Conservation (phyloP, 495 filamentous ascomycete species). For the Chaetomidium leptoderma region DNA sequence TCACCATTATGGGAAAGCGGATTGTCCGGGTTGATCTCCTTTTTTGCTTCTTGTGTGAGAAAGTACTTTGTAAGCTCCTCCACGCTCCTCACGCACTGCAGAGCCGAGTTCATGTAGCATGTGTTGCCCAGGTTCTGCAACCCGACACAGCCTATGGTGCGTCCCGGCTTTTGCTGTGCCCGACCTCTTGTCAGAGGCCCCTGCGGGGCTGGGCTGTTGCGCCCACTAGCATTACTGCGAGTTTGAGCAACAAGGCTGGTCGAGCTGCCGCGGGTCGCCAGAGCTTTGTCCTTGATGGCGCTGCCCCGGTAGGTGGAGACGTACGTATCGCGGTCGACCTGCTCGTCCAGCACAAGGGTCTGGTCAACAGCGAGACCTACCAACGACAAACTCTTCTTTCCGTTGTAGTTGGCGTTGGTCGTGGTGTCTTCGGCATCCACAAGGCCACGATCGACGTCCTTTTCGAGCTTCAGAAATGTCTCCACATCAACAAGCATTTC, state of each 20-base stretch:
- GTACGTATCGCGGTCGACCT: conserved; percentile 58
- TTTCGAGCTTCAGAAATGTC: conserved; percentile 63
- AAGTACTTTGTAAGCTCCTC: conserved; percentile 92
- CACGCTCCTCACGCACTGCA: conserved; percentile 88
- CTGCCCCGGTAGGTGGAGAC: conserved; percentile 53
- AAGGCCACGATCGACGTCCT: conserved; percentile 63
- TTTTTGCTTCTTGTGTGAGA: conserved; percentile 63
- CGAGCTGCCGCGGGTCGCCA: conserved; percentile 33
- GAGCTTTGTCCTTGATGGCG: conserved; percentile 34
- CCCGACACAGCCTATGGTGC: conserved; percentile 69
- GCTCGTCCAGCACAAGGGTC: conserved; percentile 74
- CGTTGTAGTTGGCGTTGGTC: conserved; percentile 72
- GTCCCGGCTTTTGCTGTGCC: conserved; percentile 54
- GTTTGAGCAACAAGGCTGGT: conserved; percentile 30
- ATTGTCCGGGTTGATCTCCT: conserved; percentile 79
- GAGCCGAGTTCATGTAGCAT: conserved; percentile 97
- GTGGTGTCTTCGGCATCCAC: conserved; percentile 69
- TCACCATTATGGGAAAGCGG: conserved; percentile 77
- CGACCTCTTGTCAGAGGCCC: conserved; percentile 62
- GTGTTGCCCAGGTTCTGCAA: conserved; percentile 91
- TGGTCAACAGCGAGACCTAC: conserved; percentile 64
- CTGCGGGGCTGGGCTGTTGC: conserved; percentile 59
- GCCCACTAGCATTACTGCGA: conserved; percentile 46
- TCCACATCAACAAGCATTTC: conserved; percentile 69
- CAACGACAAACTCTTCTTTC: conserved; percentile 55